Conservation (phyloP, 176 grass and related monocot species). For the Tillandsia leiboldiana region DNA sequence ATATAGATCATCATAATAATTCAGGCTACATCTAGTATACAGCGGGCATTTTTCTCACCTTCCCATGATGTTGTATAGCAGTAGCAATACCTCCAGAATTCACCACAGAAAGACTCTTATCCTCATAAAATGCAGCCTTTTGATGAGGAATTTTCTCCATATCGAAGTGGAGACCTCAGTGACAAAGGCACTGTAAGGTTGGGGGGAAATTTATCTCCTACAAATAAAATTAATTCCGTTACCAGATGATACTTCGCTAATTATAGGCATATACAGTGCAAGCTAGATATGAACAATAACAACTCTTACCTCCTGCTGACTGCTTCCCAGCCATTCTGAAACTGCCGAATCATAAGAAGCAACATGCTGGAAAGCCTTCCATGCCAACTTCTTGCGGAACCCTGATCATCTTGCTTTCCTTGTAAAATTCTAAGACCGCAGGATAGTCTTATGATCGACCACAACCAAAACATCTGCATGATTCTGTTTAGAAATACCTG, state of each 20-base stretch:
- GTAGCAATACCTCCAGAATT: conserved; percentile 78
- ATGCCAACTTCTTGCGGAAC: conserved; percentile 60
- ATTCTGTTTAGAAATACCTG: conserved; percentile 14
- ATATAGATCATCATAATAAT: background rate
- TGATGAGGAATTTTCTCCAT: conserved; percentile 98
- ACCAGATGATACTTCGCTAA: background rate
- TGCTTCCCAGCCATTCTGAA: conserved; percentile 77
- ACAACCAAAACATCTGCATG: conserved; percentile 30
- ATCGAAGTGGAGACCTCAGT: conserved; percentile 59
- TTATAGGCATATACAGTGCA: background rate
- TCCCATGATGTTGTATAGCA: conserved; percentile 80
- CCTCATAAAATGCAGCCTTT: conserved; percentile 79
- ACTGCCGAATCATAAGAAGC: conserved; percentile 81
- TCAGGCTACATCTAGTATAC: background rate
- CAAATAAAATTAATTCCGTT: conserved; percentile 11
- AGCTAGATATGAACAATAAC: background rate
- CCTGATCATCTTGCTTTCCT: conserved; percentile 34
- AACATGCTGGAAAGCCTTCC: conserved; percentile 87
- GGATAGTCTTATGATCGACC: conserved; percentile 24
- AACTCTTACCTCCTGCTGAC: conserved; percentile 38
- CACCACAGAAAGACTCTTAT: conserved; percentile 72
- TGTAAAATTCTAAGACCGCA: conserved; percentile 18
- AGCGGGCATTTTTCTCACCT: conserved; percentile 23
- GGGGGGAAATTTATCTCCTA: conserved; percentile 58
- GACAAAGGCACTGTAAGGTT: conserved; percentile 67